These are phyloP conservation scores for Russula virescens DNA, from an alignment of 768 basidiomycete genomes.

Conservation along the genomic window DNA sequence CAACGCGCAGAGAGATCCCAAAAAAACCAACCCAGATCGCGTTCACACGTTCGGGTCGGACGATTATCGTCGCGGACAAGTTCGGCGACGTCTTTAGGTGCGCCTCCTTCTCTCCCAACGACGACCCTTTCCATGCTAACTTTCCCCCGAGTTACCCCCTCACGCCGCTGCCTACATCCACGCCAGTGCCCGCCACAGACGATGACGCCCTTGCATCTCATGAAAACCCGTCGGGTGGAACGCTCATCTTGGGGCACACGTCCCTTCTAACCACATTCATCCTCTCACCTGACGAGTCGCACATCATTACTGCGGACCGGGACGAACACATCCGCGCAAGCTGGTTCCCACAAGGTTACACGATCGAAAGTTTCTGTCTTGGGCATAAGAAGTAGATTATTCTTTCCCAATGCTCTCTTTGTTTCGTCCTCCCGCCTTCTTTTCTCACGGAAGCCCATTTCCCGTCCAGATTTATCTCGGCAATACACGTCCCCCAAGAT, in stretches of 20 bases:
- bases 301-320: constrained; percentile 84
- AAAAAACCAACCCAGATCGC: constrained; percentile 73
- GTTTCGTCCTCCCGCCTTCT: no score
- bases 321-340: constrained; percentile 95
- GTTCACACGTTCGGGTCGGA: constrained; percentile 55
- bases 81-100: constrained; percentile 92
- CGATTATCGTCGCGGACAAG: constrained; percentile 84
- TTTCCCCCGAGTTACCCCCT: constrained; percentile 25
- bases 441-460: not conserved
- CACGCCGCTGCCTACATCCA: constrained; percentile 10
- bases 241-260: constrained; percentile 79
- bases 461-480: constrained; percentile 66
- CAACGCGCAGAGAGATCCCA: constrained; percentile 56
- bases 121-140: not conserved
- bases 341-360: constrained; percentile 81
- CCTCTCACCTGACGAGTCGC: constrained; percentile 60
- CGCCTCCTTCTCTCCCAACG: not conserved
- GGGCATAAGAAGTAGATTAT: constrained; percentile 72
- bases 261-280: constrained; percentile 75
- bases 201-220: constrained; percentile 44
- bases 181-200: constrained; percentile 3
- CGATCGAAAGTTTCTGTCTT: constrained; percentile 81
- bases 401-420: not conserved
- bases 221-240: constrained; percentile 63
- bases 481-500: constrained; percentile 60